Conservation (phyloP, 2,329 filamentous ascomycete species). For the Penicillium sp. region DNA sequence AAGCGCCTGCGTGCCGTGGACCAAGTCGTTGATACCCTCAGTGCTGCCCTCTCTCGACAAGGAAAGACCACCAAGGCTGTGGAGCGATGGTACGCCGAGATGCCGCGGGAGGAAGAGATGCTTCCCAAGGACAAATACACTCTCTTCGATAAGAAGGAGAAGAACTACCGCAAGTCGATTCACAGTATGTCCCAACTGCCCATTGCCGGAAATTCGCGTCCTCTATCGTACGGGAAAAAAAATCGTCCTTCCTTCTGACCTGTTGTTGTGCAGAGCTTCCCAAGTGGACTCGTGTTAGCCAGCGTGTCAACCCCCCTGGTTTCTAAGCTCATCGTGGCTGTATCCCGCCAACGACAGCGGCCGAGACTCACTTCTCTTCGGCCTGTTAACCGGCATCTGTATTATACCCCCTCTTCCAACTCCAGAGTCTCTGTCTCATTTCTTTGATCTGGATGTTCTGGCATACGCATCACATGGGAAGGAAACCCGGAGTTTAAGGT, state of each 20-base stretch:
- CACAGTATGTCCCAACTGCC: conserved; percentile 67
- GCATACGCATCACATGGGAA: conserved; percentile 20
- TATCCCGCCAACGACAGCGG: conserved; percentile 3
- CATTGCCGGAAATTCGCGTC: background rate
- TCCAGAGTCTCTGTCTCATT: conserved; percentile 1
- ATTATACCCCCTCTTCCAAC: conserved; percentile 22
- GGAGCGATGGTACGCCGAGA: conserved; percentile 87
- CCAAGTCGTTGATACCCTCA: conserved; percentile 74
- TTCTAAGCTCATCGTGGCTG: conserved; percentile 53
- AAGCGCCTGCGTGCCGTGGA: conserved; percentile 80
- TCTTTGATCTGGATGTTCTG: conserved; percentile 3
- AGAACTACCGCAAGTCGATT: conserved; percentile 92
- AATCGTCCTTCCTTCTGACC: background rate
- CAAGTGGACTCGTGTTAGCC: conserved; percentile 94
- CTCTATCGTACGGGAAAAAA: background rate
- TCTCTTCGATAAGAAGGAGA: conserved; percentile 93
- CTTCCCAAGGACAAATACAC: conserved; percentile 95
- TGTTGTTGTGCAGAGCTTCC: conserved; percentile 56
- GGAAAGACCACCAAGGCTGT: conserved; percentile 67
- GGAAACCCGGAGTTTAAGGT: conserved; percentile 31
- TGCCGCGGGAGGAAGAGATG: conserved; percentile 96
- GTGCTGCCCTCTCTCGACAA: conserved; percentile 67
- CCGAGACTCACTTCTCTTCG: conserved; percentile 3
- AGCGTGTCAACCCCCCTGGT: conserved; percentile 88
- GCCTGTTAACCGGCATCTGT: conserved; percentile 17